A percentile compares a stretch with the other conserved stretches of the same genome.
These are phyloP conservation scores for Aristolochia fimbriata DNA, from an alignment of 164 flowering plant genomes.

Conservation along the genomic window DNA sequence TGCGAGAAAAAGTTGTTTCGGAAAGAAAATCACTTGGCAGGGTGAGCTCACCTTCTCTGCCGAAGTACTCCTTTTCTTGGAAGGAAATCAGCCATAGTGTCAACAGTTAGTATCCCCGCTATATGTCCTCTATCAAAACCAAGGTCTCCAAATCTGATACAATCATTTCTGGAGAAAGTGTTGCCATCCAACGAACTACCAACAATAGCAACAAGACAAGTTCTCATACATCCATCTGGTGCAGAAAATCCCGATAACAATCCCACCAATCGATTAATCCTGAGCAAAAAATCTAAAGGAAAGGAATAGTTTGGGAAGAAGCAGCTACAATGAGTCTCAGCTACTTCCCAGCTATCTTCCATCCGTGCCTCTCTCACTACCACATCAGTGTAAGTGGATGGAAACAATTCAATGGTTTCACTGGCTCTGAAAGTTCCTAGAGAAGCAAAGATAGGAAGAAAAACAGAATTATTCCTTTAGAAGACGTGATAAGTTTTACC, in stretches of 20 bases:
- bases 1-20: neutral
- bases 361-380: constrained; percentile 95
- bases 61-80: constrained; percentile 87
- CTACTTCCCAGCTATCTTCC: constrained; percentile 97
- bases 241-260: constrained; percentile 65
- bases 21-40: neutral
- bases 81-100: constrained; percentile 89
- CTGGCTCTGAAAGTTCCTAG: constrained; percentile 67
- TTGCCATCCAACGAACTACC: constrained; percentile 37
- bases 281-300: constrained; percentile 70
- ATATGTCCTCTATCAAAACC: constrained; percentile 70
- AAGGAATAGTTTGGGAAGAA: constrained; percentile 91
- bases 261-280: constrained; percentile 65
- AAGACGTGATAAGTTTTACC: neutral
- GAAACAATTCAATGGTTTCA: constrained; percentile 73
- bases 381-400: constrained; percentile 58
- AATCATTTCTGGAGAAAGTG: constrained; percentile 42
- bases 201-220: constrained; percentile 78
- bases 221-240: constrained; percentile 67
- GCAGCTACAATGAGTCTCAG: constrained; percentile 97
- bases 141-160: constrained; percentile 53
- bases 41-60: constrained; percentile 60
- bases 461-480: neutral
- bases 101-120: constrained; percentile 84
- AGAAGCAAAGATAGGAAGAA: neutral